Evolutionary conservation across 805 yeast species (phyloP), one percentile per base, ranked within the genome.

Genomic region (Yarrowia hollandica): DNA sequence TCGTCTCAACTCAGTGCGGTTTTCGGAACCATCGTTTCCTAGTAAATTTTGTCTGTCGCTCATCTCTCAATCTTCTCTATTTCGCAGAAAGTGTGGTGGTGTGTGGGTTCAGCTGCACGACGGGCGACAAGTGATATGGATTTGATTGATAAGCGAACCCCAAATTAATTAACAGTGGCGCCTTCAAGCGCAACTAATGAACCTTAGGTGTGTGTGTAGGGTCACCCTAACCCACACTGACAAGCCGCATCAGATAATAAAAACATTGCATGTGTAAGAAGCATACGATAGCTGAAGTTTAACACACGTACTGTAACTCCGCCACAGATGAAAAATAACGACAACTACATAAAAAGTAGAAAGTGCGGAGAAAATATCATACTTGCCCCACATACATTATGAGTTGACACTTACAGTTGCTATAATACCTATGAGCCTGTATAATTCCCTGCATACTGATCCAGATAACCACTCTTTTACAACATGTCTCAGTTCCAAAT

Each of bases 1-100:
- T 22, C n/a, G 18, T 19, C 86, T 48, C 35, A 48, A 30, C 39
- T 48, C 55, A 8, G n/a, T 6, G 1, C 12, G 38, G 12, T 14
- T 15, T 15, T 22, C 39, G 4, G 31, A 12, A 4, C 11, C 19
- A 4, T 33, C 21, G 16, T 22, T 15, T 11, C 21, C 18, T 10
- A 48, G 30, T 9, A 48, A 15, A 22, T 48, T 48, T 15, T 48
- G 55, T 33, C 55, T 19, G 28, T 48, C 55, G 10, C 55, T 48
- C 55, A 48, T 48, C 14, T 12, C n/a, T 6, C 10, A 10, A 7
- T 25, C 28, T 25, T 25, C 10, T 25, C 10, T 25, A 7, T 25
- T 25, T 25, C 10, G 6, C 28, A 25, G 10, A 6, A 25, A 25
- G 10, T 31, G n/a, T 31, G 6, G 34, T 5, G 5, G 28, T 30